phyloP scores from a whole-genome alignment of 495 filamentous ascomycete species.

The Penicillium coffeae region DNA sequence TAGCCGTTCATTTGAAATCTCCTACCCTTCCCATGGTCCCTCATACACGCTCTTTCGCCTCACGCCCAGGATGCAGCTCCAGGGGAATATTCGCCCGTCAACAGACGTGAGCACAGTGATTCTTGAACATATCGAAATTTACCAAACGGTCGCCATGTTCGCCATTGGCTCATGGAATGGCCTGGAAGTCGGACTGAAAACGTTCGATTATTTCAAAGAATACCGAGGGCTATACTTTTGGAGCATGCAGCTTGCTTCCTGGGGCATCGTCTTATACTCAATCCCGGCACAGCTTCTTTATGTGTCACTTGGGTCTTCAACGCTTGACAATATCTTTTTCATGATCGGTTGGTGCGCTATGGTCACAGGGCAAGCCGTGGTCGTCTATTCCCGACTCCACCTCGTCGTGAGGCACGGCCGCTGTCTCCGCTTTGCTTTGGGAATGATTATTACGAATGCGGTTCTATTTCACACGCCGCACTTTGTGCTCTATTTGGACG shows the following conservation, averaged over 20 bases:
- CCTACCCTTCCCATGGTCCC: too few relatives aligned
- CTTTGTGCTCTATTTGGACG: conserved; percentile 46
- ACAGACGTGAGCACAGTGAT: conserved; percentile 6
- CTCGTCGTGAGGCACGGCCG: conserved; percentile 45
- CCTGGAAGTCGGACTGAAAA: conserved; percentile 29
- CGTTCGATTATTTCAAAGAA: conserved; percentile 32
- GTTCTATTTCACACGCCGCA: conserved; percentile 45
- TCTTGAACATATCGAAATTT: conserved; percentile 2
- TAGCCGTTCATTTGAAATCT: too few relatives aligned
- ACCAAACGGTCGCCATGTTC: conserved; percentile 17
- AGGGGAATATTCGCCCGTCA: conserved; percentile 6
- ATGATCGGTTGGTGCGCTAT: conserved; percentile 55
- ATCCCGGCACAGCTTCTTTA: conserved; percentile 11
- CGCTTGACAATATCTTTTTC: conserved; percentile 10
- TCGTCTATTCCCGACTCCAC: conserved; percentile 63
- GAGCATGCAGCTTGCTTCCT: conserved; percentile 29
- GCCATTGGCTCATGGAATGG: conserved; percentile 25
- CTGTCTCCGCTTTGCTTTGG: conserved; percentile 41
- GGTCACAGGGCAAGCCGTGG: conserved; percentile 61
- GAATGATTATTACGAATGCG: conserved; percentile 53
- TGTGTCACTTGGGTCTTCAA: neutral
- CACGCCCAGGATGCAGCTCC: neutral
- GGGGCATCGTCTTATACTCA: conserved; percentile 27
- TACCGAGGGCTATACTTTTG: conserved; percentile 39
- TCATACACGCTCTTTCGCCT: too few relatives aligned